A percentile compares a stretch with the other conserved stretches of the same genome.
These are phyloP conservation scores for Sclerotinia borealis DNA, from an alignment of 2,329 filamentous ascomycete genomes.

Conservation along the genomic window DNA sequence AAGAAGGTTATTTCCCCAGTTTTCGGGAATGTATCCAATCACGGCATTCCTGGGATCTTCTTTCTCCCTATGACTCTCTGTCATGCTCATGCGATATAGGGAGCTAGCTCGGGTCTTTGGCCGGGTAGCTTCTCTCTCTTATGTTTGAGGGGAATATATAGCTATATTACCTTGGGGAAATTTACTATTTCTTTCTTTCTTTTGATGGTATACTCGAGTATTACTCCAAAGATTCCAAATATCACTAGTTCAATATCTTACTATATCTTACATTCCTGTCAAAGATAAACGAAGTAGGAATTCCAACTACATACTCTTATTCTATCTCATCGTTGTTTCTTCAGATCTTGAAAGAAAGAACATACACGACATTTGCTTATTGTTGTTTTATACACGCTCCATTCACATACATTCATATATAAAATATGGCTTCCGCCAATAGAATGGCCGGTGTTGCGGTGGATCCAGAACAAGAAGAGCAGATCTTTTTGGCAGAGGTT, in stretches of 20 bases:
- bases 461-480: slow-evolving; percentile 52
- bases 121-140: not conserved
- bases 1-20: slow-evolving; percentile 3
- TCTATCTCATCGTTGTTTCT: not conserved
- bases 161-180: not conserved
- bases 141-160: not conserved
- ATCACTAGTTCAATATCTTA: not conserved
- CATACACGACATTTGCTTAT: not conserved
- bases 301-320: not conserved
- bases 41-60: slow-evolving; percentile 1
- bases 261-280: not conserved
- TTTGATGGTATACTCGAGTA: too few species aligned
- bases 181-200: not conserved
- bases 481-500: slow-evolving; percentile 63
- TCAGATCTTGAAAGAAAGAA: not conserved
- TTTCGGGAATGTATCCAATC: slow-evolving; percentile 12
- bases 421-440: slow-evolving; percentile 14
- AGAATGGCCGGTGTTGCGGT: slow-evolving; percentile 56
- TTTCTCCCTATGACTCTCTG: slow-evolving; percentile 8
- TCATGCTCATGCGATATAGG: not conserved
- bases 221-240: not conserved
- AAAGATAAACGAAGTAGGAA: not conserved
- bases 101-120: slow-evolving; percentile 15
- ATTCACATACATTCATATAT: slow-evolving; percentile 8
- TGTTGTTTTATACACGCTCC: slow-evolving; percentile 11